Evolutionary conservation across 148 eudicot species (phyloP), one percentile per base, ranked within the genome.

Genomic region (Nepenthes mirabilis): DNA sequence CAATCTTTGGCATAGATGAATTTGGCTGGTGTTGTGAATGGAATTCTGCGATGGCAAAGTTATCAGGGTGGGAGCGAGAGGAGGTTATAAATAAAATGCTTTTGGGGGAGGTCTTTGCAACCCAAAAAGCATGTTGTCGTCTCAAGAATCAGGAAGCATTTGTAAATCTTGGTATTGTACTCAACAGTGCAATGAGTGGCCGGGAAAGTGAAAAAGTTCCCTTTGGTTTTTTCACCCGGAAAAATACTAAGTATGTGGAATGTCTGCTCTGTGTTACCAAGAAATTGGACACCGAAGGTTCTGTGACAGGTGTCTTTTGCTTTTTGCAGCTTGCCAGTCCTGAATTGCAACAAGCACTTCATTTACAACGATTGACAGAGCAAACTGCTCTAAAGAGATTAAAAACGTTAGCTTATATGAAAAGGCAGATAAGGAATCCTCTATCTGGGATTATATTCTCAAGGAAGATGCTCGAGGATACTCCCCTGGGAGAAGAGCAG

Each of bases 21-120:
- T 85, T 88, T 65, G 96, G 96, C 0, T 91, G 98, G 96, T 91
- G 98, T 56, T 73, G 77, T 11, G 98, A 91, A 69, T 91, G 98
- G 98, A 91, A 91, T 63, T 72, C 86, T 11, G 94, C 98, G 1
- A 91, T 91, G 98, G 68, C 68, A 13, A 77, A 82, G 47, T 7
- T 84, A 51, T 74, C 98, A 1, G 96, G 98, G 7, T 80, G 85
- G 80, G 61, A 36, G 0, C 68, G 94, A 9, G 74, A 82, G 8
- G 85, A 91, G 12, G 82, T 85, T 11, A 69, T 88, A 1, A 77
- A 82, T 65, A 91, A 85, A 66, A 88, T 91, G 98, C 77, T 91
- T 47, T 50, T 91, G 2, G 98, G 98, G 5, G 98, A 91, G 68
- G 80, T 91, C 33, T 91, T 91, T 10, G 98, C 96, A 67, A 75